These are phyloP conservation scores for Quercus mongolica DNA, from an alignment of 306 rosid genomes.

Conservation along the genomic window DNA sequence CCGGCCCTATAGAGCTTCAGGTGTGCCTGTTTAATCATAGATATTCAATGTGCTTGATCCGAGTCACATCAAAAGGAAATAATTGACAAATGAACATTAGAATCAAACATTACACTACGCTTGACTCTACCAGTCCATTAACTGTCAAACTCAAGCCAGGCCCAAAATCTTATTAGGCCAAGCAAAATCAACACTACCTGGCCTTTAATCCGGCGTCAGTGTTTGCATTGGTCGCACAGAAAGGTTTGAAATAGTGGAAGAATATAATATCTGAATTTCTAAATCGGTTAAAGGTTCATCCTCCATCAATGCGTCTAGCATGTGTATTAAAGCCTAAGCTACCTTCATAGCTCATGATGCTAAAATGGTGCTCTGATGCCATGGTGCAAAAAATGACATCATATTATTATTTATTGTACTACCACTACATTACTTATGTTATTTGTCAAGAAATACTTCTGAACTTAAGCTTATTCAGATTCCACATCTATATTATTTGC, in stretches of 20 bases:
- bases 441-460: neutral
- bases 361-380: neutral
- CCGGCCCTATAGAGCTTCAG: neutral
- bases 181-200: neutral
- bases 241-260: neutral
- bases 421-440: neutral
- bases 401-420: neutral
- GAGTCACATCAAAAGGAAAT: neutral
- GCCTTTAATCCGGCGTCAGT: neutral
- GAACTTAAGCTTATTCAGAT: neutral
- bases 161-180: neutral
- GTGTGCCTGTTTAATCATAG: neutral
- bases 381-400: neutral
- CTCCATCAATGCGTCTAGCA: neutral
- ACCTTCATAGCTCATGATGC: neutral
- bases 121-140: neutral
- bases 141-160: neutral
- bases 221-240: neutral
- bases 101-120: neutral
- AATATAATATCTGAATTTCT: neutral
- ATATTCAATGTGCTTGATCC: neutral
- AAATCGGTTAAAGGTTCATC: neutral
- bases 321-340: neutral
- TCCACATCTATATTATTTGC: neutral
- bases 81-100: neutral